Conservation (phyloP, 352 stramenopile genomes). For the Globisporangium cederbergense region DNA sequence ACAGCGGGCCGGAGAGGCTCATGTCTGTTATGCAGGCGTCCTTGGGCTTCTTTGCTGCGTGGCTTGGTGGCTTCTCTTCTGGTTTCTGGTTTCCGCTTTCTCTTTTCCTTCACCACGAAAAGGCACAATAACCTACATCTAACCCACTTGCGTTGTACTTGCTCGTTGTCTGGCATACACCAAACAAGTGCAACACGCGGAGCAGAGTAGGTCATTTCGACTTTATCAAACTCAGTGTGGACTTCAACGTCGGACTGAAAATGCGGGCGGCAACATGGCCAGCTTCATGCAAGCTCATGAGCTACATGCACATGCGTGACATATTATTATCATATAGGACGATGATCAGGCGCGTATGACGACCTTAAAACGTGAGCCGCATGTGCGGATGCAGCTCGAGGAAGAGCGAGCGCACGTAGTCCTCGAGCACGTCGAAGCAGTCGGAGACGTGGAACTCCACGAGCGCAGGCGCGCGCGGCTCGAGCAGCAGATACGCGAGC, state of each 20-base stretch:
- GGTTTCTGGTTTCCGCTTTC: background rate
- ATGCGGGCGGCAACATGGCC: conserved; percentile 41
- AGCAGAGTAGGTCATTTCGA: background rate
- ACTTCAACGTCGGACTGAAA: too few relatives aligned
- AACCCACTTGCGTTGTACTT: too few relatives aligned
- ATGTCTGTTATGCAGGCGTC: conserved; percentile 17
- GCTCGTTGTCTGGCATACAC: too few relatives aligned
- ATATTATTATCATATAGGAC: background rate
- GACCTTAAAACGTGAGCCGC: conserved; percentile 29
- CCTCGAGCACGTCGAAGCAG: conserved; percentile 75
- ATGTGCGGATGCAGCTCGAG: conserved; percentile 46
- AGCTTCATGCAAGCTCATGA: background rate
- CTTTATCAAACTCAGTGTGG: background rate
- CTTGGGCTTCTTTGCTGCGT: background rate
- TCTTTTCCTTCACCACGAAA: background rate
- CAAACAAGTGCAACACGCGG: too few relatives aligned
- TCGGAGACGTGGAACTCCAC: conserved; percentile 52
- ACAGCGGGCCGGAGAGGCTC: conserved; percentile 68
- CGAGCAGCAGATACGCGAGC: conserved; percentile 66
- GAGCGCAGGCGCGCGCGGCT: conserved; percentile 42
- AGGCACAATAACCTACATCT: too few relatives aligned
- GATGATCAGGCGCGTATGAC: background rate
- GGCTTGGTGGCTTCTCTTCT: background rate
- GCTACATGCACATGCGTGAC: background rate
- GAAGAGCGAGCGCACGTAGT: conserved; percentile 67